Evolutionary conservation across 805 yeast genomes (phyloP), one percentile per base, ranked within the genome.

Genomic region (Blastobotrys parvus): DNA sequence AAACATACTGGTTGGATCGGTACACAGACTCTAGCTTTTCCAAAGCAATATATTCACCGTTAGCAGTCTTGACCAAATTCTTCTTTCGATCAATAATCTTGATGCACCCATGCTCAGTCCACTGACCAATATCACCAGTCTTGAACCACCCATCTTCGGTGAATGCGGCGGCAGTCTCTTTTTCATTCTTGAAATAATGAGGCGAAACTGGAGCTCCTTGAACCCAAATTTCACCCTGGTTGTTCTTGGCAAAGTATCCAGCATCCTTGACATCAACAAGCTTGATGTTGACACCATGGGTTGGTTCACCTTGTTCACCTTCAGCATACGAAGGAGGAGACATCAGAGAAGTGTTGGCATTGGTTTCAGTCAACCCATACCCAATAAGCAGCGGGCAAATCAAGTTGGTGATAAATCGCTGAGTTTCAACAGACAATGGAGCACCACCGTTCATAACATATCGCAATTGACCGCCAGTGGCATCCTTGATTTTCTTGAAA

Each of bases 41-140:
- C 57, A 92, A 74, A 3, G 98, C 98, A 63, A 92, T 86, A 66
- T 92, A 92, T 70, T 92, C 98, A 67, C 98, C 98, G 62, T 92
- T 90, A 57, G 77, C 72, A 16, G 98, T 92, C 74, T 92, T 92
- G 55, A 92, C 94, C 65, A 92, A 73, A 64, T 92, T 92, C 79
- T 92, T 92, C 72, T 78, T 85, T 62, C 98, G 83, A 68, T 92
- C 98, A 62, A 92, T 84, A 48, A 92, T 71, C 60, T 74, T 78
- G 59, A 92, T 71, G 45, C 78, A 80, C 52, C 97, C 97, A 51
- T 71, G 73, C 21, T 77, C 47, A 35, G 89, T 74, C 94, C 96
- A 87, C 70, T 86, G 88, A 60, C 90, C 96, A 64, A 92, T 87
- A 64, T 92, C 98, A 64, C 98, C 98, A 27, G 97, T 92, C 61